phyloP scores from a whole-genome alignment of 164 flowering plant genomes.

The Annona cherimola region DNA sequence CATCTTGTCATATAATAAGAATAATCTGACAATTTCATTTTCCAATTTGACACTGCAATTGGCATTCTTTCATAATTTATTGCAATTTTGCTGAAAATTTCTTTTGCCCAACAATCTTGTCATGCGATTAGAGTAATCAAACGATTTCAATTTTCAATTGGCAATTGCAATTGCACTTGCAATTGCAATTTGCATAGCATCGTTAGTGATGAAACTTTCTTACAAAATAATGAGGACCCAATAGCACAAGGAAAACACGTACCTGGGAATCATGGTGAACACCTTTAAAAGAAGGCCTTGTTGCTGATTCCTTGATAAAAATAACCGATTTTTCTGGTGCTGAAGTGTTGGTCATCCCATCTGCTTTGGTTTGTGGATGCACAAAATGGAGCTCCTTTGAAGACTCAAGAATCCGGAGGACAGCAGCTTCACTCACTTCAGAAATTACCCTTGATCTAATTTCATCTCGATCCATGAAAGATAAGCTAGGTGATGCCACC shows the following conservation, averaged over 20 bases:
- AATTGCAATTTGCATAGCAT: too few relatives aligned
- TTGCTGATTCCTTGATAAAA: not conserved
- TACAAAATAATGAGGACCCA: not conserved
- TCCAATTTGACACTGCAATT: not conserved
- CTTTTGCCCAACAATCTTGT: too few relatives aligned
- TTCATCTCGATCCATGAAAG: constrained; percentile 25
- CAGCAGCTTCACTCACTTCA: constrained; percentile 15
- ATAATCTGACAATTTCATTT: not conserved
- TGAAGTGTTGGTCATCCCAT: constrained; percentile 7
- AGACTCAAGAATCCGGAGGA: constrained; percentile 14
- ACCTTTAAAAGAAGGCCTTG: constrained; percentile 10
- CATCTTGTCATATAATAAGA: not conserved
- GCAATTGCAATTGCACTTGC: too few relatives aligned
- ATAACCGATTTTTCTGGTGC: not conserved
- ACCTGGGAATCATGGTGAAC: constrained; percentile 27
- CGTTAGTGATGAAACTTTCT: not conserved
- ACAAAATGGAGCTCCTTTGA: constrained; percentile 1
- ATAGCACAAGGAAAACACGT: constrained; percentile 4
- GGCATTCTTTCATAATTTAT: not conserved
- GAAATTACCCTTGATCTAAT: constrained; percentile 11
- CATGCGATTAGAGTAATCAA: too few relatives aligned
- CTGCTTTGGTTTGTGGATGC: not conserved
- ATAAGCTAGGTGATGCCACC: constrained; percentile 15
- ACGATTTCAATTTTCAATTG: too few relatives aligned
- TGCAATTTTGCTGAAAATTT: too few relatives aligned